A percentile compares a stretch with the other conserved stretches of the same genome.
Evolutionary conservation across 2,329 filamentous ascomycete species (phyloP).

Genomic region (Penicillium sp.): DNA sequence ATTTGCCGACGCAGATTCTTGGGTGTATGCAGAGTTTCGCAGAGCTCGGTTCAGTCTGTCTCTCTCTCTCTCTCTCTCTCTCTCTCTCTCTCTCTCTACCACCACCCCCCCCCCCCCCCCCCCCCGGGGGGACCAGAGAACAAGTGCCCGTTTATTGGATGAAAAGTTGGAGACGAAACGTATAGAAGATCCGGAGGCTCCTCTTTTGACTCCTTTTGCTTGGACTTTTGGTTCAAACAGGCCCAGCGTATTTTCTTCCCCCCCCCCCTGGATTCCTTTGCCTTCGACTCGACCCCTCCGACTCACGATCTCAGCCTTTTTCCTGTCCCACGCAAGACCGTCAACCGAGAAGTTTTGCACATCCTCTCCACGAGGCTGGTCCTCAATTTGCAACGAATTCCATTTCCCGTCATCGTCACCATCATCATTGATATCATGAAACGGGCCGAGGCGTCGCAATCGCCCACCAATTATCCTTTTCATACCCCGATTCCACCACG

Average conservation of each 20-base stretch:
- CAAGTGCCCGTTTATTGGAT: too few relatives aligned
- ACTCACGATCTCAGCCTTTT: not conserved
- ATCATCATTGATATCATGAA: slow-evolving; percentile 5
- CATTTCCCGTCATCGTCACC: not conserved
- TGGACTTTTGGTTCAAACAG: not conserved
- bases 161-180: too few relatives aligned
- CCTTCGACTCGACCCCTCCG: not conserved
- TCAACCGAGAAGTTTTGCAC: not conserved
- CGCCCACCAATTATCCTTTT: slow-evolving; percentile 98
- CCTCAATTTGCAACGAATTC: slow-evolving; percentile 18
- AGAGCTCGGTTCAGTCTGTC: too few relatives aligned
- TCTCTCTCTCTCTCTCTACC: too few relatives aligned
- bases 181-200: too few relatives aligned
- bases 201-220: too few relatives aligned
- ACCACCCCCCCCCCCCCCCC: too few relatives aligned
- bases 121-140: too few relatives aligned
- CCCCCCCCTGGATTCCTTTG: too few relatives aligned
- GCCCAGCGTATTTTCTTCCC: too few relatives aligned
- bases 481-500: slow-evolving; percentile 77
- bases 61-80: too few relatives aligned
- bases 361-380: slow-evolving; percentile 24
- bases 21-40: too few relatives aligned
- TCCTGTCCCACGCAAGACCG: not conserved
- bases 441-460: slow-evolving; percentile 46
- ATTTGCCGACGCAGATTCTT: not conserved